Base-by-base conservation (phyloP, 352 stramenopile genomes). In the Phytopythium aichiense region DNA sequence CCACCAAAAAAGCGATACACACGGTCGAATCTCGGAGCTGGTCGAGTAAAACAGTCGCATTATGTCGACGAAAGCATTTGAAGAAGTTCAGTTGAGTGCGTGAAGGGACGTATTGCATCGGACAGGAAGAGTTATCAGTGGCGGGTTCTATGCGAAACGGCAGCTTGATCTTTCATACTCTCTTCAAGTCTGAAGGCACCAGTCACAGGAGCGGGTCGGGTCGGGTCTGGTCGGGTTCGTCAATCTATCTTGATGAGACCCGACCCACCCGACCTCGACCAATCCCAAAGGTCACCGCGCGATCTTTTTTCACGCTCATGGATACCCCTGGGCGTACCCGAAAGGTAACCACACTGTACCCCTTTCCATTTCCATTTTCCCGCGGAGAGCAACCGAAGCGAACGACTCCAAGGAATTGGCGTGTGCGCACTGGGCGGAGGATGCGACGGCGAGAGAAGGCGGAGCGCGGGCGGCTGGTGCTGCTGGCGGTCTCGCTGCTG, bases 1-100 rank as follows among this genome's bases (percentile, higher is more conserved):
- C 46, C 46, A 52, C 46, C 46, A 52, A 52, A 33, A 33, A 52
- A 52, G 46, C 46, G 45, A 51, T 28, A 51, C 20, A 6, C 42
- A 30, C 45, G 15, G 46, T 33, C 46, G 46, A 52, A 52, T 52
- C 46, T 52, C 22, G 4, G 2, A 4, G 31, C 6, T n/a, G 18
- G 7, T 35, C 46, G 23, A 12, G 1, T 30, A 1, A 9, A 52
- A 35, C 4, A 16, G 45, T 18, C 45, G 7, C 22, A 28, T 51
- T 20, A 11, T 18, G 20, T 51, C 4, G n/a, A 2, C 2, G 2
- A 31, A 30, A 20, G 22, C 30, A 31, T 31, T 9, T 6, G 46
- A 33, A 52, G 9, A n/a, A 35, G n/a, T 28, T 35, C 46, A 18
- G 46, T 22, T 28, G 12, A 7, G 11, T n/a, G 18, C 46, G 2